Conservation (phyloP, 2,329 filamentous ascomycete species). For the Daldinia sp. region DNA sequence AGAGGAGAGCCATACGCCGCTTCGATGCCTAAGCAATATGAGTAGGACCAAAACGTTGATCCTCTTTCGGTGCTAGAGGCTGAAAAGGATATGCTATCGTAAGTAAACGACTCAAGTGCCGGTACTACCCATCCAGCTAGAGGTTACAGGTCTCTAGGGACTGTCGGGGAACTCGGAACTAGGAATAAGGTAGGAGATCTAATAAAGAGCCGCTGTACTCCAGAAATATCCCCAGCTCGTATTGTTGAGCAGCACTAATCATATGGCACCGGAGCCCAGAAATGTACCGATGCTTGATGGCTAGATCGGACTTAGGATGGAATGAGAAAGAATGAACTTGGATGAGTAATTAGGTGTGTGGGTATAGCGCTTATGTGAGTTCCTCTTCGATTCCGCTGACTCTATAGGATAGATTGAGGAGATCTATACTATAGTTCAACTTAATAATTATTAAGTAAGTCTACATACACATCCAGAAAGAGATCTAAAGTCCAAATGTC, state of each 20-base stretch:
- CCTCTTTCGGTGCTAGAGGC: constrained; percentile 11
- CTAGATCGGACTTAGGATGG: neutral
- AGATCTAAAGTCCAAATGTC: neutral
- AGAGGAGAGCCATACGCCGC: constrained; percentile 1
- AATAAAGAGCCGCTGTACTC: neutral
- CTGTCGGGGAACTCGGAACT: neutral
- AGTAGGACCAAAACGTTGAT: constrained; percentile 6
- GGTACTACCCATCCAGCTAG: neutral
- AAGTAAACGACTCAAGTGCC: neutral
- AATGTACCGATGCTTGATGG: neutral
- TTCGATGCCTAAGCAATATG: constrained; percentile 1
- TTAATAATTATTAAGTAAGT: neutral
- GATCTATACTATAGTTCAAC: neutral
- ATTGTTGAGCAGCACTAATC: neutral
- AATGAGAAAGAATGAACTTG: neutral
- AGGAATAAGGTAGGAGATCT: neutral
- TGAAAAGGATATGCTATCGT: neutral
- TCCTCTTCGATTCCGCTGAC: neutral
- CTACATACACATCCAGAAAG: neutral
- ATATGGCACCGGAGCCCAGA: neutral
- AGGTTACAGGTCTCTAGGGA: neutral
- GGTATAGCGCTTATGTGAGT: constrained; percentile 27
- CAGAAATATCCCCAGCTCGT: neutral
- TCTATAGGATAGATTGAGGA: neutral
- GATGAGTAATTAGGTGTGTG: neutral